These are phyloP conservation scores for Rhytidhysteron rufulum DNA, from an alignment of 2,329 filamentous ascomycete species.

Conservation along the genomic window DNA sequence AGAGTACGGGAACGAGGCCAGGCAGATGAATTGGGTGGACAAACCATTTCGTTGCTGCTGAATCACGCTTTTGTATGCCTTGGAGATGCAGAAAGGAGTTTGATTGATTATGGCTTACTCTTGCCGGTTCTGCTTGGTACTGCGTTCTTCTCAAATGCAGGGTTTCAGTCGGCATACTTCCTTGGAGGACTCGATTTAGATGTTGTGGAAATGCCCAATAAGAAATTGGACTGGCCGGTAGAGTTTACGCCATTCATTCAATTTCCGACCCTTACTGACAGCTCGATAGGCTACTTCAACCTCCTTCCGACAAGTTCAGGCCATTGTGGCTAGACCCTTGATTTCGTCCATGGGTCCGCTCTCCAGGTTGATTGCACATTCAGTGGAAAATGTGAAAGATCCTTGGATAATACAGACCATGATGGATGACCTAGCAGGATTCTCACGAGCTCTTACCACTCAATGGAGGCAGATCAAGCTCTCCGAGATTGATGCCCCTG, in stretches of 20 bases:
- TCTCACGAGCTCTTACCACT: slow-evolving; percentile 62
- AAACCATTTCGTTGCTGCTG: slow-evolving; percentile 63
- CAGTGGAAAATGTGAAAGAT: slow-evolving; percentile 56
- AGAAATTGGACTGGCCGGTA: slow-evolving; percentile 62
- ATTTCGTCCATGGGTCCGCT: slow-evolving; percentile 65
- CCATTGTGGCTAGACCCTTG: slow-evolving; percentile 58
- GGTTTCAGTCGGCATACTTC: slow-evolving; percentile 73
- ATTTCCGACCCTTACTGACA: slow-evolving; percentile 8
- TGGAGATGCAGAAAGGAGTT: slow-evolving; percentile 54
- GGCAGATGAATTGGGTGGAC: slow-evolving; percentile 46
- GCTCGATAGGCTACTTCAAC: slow-evolving; percentile 44
- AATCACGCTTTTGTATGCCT: slow-evolving; percentile 74
- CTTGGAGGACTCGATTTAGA: slow-evolving; percentile 67
- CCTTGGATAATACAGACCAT: slow-evolving; percentile 48
- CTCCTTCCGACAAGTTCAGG: slow-evolving; percentile 58
- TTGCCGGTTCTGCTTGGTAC: slow-evolving; percentile 67
- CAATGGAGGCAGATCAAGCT: slow-evolving; percentile 74
- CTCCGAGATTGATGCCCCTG: slow-evolving; percentile 65
- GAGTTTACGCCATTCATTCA: slow-evolving; percentile 1
- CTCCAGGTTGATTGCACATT: slow-evolving; percentile 61
- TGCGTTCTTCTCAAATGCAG: slow-evolving; percentile 66
- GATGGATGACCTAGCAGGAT: slow-evolving; percentile 63
- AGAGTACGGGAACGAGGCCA: slow-evolving; percentile 50
- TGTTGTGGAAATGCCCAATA: slow-evolving; percentile 50
- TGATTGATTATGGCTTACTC: slow-evolving; percentile 63